Conservation (phyloP, 2,329 filamentous ascomycete species). For the Alternaria ventricosa region DNA sequence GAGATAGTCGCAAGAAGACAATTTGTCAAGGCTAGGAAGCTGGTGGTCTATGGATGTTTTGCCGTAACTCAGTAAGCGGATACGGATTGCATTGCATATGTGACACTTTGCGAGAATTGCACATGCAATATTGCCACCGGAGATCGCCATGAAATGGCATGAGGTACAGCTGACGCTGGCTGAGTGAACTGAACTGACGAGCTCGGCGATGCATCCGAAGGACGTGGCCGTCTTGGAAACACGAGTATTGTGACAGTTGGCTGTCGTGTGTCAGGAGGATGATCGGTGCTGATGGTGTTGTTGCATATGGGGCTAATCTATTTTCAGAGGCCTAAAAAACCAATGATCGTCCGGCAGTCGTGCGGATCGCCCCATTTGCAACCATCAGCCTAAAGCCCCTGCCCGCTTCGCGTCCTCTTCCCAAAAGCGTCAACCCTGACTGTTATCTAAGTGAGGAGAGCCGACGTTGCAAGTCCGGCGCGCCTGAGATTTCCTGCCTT, state of each 20-base stretch:
- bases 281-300: conserved; percentile 23
- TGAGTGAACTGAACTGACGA: not conserved
- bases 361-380: conserved; percentile 7
- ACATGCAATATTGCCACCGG: not conserved
- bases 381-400: conserved; percentile 3
- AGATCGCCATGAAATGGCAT: not conserved
- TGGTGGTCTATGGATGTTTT: not conserved
- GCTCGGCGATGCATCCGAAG: not conserved
- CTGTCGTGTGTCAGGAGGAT: conserved; percentile 11
- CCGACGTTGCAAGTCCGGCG: conserved; percentile 29
- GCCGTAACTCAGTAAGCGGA: not conserved
- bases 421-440: conserved; percentile 1
- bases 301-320: conserved; percentile 25
- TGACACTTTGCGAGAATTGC: not conserved
- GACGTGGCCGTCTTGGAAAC: not conserved
- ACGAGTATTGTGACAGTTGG: conserved; percentile 7
- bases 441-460: conserved; percentile 29
- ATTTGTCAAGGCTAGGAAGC: not conserved
- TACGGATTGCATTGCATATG: not conserved
- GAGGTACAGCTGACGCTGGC: not conserved
- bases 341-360: conserved; percentile 14
- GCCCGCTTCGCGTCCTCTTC: not conserved
- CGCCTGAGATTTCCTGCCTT: conserved; percentile 1
- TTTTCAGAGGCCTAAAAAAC: conserved; percentile 14
- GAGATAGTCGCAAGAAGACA: not conserved